Evolutionary conservation across 2,329 filamentous ascomycete species (phyloP).

Genomic region (Cladosporium sphaerospermum): DNA sequence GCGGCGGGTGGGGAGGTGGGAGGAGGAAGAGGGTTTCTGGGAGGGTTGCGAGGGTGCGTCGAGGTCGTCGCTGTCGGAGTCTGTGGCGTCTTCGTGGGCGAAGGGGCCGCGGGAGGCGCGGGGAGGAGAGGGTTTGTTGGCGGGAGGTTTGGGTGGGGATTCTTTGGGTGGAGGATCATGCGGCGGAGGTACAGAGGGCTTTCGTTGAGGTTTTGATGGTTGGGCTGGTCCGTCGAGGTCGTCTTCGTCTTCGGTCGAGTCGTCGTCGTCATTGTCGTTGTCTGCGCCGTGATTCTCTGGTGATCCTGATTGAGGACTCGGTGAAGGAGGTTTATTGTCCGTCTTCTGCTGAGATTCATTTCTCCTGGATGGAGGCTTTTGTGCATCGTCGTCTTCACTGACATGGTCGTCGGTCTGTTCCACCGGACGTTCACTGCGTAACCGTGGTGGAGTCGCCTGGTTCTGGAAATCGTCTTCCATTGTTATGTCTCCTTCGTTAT

Average conservation of each 20-base stretch:
- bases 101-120: constrained; percentile 7
- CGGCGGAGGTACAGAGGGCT: constrained; percentile 22
- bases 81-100: constrained; percentile 11
- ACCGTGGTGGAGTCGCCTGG: constrained; percentile 23
- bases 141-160: background rate
- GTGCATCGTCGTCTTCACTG: background rate
- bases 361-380: too few species aligned
- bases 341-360: too few species aligned
- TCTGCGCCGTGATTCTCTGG: constrained; percentile 18
- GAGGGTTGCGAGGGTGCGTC: background rate
- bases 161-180: constrained; percentile 19
- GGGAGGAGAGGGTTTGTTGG: background rate
- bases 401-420: background rate
- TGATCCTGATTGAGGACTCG: too few species aligned
- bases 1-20: constrained; percentile 1
- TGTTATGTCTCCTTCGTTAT: too few species aligned
- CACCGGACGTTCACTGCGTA: background rate
- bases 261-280: constrained; percentile 23
- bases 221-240: constrained; percentile 31
- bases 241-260: constrained; percentile 35
- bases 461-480: constrained; percentile 20
- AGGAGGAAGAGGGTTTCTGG: background rate
- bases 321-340: too few species aligned
- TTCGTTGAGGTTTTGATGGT: background rate
- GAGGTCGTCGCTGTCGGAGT: constrained; percentile 3